phyloP scores from a whole-genome alignment of 768 basidiomycete species.

The Krasilnikovozyma curviuscula region DNA sequence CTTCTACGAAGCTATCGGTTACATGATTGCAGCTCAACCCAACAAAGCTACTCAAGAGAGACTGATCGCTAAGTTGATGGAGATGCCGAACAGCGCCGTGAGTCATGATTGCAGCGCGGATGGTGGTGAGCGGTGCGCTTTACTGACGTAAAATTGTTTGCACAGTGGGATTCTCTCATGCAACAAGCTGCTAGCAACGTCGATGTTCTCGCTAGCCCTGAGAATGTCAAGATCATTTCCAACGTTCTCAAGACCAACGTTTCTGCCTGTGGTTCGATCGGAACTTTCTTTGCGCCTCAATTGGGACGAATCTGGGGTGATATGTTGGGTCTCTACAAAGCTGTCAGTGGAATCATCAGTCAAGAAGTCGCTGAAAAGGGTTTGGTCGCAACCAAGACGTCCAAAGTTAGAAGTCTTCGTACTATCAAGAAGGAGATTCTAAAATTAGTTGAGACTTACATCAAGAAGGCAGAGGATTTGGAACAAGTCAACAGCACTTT shows the following conservation, averaged over 20 bases:
- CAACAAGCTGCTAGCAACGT: constrained; percentile 77
- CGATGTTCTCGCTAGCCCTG: constrained; percentile 71
- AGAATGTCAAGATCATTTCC: constrained; percentile 89
- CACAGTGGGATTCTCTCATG: constrained; percentile 93
- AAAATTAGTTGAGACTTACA: constrained; percentile 92
- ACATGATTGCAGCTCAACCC: constrained; percentile 98
- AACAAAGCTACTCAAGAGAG: constrained; percentile 95
- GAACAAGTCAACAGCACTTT: constrained; percentile 79
- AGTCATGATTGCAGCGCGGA: constrained; percentile 20
- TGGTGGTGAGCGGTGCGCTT: background rate
- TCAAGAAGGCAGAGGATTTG: constrained; percentile 89
- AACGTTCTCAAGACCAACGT: constrained; percentile 98
- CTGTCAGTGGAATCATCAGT: constrained; percentile 88
- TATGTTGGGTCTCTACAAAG: constrained; percentile 94
- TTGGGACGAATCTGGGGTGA: constrained; percentile 88
- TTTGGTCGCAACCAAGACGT: constrained; percentile 82
- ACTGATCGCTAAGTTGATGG: constrained; percentile 86
- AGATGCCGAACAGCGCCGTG: constrained; percentile 87
- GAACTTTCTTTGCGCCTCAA: constrained; percentile 93
- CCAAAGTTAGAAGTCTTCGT: constrained; percentile 77
- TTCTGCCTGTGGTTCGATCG: constrained; percentile 89
- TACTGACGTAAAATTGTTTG: background rate
- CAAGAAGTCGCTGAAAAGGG: constrained; percentile 76
- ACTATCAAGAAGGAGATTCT: constrained; percentile 98
- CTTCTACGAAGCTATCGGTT: constrained; percentile 95